Percentiles rank a stretch among this genome's conserved stretches.
Conservation (phyloP, 2,329 filamentous ascomycete species). For the Hypoxylon sp. region DNA sequence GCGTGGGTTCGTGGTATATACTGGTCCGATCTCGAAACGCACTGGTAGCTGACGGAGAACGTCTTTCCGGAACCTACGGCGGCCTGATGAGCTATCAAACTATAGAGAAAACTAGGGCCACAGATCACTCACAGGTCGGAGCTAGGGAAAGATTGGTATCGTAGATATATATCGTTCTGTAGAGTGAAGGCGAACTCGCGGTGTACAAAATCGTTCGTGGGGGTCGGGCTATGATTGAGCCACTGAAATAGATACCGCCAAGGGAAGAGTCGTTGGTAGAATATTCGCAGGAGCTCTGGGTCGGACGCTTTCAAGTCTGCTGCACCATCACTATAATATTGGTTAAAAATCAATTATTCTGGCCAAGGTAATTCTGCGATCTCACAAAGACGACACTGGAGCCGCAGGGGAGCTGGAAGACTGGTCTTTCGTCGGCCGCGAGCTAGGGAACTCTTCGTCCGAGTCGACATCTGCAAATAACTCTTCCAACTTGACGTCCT, state of each 20-base stretch:
- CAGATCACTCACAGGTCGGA: slow-evolving; percentile 61
- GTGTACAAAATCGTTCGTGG: slow-evolving; percentile 88
- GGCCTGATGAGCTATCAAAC: not conserved
- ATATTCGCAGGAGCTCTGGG: slow-evolving; percentile 88
- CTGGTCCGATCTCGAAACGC: slow-evolving; percentile 98
- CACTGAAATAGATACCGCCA: slow-evolving; percentile 97
- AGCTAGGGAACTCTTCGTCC: slow-evolving; percentile 71
- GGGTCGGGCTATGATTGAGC: slow-evolving; percentile 92
- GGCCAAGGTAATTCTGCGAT: slow-evolving; percentile 6
- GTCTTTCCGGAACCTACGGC: slow-evolving; percentile 82
- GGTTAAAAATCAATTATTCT: slow-evolving; percentile 36
- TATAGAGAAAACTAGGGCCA: not conserved
- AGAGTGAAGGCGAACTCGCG: slow-evolving; percentile 97
- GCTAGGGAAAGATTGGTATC: slow-evolving; percentile 80
- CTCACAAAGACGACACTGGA: slow-evolving; percentile 61
- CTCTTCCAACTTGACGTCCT: slow-evolving; percentile 68
- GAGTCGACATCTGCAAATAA: slow-evolving; percentile 70
- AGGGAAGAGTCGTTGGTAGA: slow-evolving; percentile 95
- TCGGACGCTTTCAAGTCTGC: slow-evolving; percentile 69
- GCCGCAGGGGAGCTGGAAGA: slow-evolving; percentile 58
- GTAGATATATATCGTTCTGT: slow-evolving; percentile 90
- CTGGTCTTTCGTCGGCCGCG: slow-evolving; percentile 55
- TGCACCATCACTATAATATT: slow-evolving; percentile 50
- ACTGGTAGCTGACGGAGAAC: slow-evolving; percentile 88
- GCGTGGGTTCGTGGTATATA: slow-evolving; percentile 92